Evolutionary conservation across 1,139 yeast species (phyloP).

Genomic region (Hemisphaericaspora xylofermentans): DNA sequence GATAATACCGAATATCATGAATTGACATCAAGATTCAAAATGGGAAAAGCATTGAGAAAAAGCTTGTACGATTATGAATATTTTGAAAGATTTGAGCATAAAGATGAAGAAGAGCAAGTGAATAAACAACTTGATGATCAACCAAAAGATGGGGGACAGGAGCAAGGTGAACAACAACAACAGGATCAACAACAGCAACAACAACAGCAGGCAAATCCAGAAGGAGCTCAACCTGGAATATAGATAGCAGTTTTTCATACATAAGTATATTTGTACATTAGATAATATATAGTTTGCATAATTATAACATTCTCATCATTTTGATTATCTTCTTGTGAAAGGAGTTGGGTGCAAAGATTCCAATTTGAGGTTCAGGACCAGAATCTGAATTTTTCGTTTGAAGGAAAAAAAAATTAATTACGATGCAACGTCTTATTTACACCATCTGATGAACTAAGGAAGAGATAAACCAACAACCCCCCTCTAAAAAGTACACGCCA

Average conservation of each 20-base stretch:
- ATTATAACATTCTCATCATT: too few species aligned
- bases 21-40: slow-evolving; percentile 25
- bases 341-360: too few species aligned
- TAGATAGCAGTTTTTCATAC: too few species aligned
- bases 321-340: too few species aligned
- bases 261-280: neutral
- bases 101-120: neutral
- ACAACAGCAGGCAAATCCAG: slow-evolving; percentile 2
- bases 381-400: too few species aligned
- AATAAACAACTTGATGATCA: neutral
- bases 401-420: too few species aligned
- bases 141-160: slow-evolving; percentile 1
- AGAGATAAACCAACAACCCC: too few species aligned
- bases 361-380: too few species aligned
- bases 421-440: too few species aligned
- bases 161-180: slow-evolving; percentile 2
- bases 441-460: too few species aligned
- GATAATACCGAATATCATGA: slow-evolving; percentile 21
- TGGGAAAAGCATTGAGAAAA: slow-evolving; percentile 30
- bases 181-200: slow-evolving; percentile 6
- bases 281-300: neutral
- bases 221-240: neutral
- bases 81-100: slow-evolving; percentile 21
- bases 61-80: slow-evolving; percentile 31
- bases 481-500: neutral